A percentile compares a stretch with the other conserved stretches of the same genome.
phyloP scores from a whole-genome alignment of 345 rosid species.

The Euphorbia peplus region DNA sequence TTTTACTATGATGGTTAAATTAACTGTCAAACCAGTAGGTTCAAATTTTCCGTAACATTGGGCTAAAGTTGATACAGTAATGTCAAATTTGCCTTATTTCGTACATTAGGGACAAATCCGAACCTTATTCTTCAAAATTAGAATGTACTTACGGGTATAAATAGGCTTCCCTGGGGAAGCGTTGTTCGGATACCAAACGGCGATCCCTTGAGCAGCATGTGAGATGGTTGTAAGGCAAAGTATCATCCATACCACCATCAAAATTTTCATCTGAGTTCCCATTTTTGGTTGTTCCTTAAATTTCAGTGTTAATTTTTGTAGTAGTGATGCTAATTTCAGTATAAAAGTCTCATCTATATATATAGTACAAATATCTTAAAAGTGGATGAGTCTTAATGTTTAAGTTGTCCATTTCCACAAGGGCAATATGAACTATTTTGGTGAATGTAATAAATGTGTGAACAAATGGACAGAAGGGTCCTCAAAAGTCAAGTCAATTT shows the following conservation, averaged over 20 bases:
- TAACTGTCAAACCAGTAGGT: too few relatives aligned
- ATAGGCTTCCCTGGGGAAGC: neutral
- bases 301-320: neutral
- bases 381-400: too few relatives aligned
- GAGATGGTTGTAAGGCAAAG: slow-evolving; percentile 8
- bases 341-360: too few relatives aligned
- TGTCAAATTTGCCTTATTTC: too few relatives aligned
- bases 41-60: too few relatives aligned
- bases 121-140: too few relatives aligned
- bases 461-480: neutral
- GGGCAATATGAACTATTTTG: too few relatives aligned
- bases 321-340: neutral
- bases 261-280: neutral
- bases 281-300: neutral
- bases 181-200: neutral
- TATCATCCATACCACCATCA: neutral
- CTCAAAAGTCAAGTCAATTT: neutral
- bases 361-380: too few relatives aligned
- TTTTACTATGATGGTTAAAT: too few relatives aligned
- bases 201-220: slow-evolving; percentile 4
- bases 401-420: too few relatives aligned
- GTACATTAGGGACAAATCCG: too few relatives aligned
- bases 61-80: too few relatives aligned
- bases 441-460: neutral
- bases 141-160: slow-evolving; percentile 5